Evolutionary conservation across 306 rosid genomes (phyloP), one percentile per base, ranked within the genome.

Genomic region (Quercus suber): DNA sequence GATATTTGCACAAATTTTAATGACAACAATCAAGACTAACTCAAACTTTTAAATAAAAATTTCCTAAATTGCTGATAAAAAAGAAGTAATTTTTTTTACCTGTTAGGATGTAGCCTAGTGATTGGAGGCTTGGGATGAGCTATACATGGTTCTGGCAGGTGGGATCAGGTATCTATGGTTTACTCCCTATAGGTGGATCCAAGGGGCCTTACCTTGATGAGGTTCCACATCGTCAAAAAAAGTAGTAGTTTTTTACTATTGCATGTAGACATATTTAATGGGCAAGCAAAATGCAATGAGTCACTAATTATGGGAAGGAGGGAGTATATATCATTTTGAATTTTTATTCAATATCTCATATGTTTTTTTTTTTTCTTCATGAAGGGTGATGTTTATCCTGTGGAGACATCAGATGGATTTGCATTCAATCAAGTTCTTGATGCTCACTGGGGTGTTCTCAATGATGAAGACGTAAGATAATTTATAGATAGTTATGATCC

Each of bases 361-460:
- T 55, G 8, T 59, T 17, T 28, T 1, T 28, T 1, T n/a, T n/a
- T 56, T 78, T 56, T 76, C 31, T 65, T 67, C 45, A 69, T 79
- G 85, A 82, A 93, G 96, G 97, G 97, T 78, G 97, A 93, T 81
- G 97, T 93, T 83, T 93, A 93, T 89, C 97, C 97, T 52, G 90
- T 84, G 86, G 97, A 93, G 84, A 80, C 91, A 12, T 85, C 84
- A 41, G 91, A 84, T 76, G 76, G 82, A 74, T 80, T 82, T 80
- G n/a, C 86, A n/a, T 55, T 86, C 87, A 88, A 81, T 55, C 96
- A 89, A 88, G 90, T 93, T 79, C 96, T 91, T 81, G 96, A 91
- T 45, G 97, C 96, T 78, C 94, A 93, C 80, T 93, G 97, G 97
- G 97, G 97, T 72, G 94, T 84, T 60, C 91, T 93, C 71, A 72